Evolutionary conservation across 1,284 basidiomycete species (phyloP).

Genomic region (Austroboletus novae-zelandiae): DNA sequence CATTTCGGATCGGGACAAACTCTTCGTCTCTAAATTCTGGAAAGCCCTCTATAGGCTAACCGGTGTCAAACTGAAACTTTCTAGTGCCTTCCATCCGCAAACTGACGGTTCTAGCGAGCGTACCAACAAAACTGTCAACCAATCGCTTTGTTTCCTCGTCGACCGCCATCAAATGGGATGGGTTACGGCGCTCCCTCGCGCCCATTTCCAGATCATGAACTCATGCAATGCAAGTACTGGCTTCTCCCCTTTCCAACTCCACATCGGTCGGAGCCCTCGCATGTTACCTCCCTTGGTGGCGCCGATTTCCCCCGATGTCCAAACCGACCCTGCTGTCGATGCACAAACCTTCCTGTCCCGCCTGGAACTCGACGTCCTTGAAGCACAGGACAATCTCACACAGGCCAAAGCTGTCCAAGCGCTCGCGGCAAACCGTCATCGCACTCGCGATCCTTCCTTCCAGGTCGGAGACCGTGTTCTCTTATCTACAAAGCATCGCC

Average conservation of each 20-base stretch:
- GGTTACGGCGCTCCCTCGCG: slow-evolving; percentile 33
- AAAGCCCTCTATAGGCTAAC: slow-evolving; percentile 20
- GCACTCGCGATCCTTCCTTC: neutral
- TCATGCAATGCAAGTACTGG: slow-evolving; percentile 32
- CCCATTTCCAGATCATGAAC: slow-evolving; percentile 42
- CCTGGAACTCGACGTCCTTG: neutral
- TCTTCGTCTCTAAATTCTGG: slow-evolving; percentile 32
- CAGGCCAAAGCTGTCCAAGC: neutral
- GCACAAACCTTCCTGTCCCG: neutral
- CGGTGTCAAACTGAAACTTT: slow-evolving; percentile 35
- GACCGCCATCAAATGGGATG: slow-evolving; percentile 44
- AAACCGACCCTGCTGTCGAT: neutral
- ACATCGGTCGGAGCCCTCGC: slow-evolving; percentile 10
- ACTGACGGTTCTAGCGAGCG: slow-evolving; percentile 32
- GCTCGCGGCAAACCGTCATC: neutral
- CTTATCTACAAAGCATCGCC: neutral
- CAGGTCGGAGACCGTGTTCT: neutral
- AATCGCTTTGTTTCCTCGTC: slow-evolving; percentile 37
- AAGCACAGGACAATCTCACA: neutral
- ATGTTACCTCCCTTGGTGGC: neutral
- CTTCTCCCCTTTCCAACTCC: slow-evolving; percentile 36
- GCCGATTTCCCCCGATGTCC: neutral
- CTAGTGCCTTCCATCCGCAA: slow-evolving; percentile 39
- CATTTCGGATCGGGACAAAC: slow-evolving; percentile 25
- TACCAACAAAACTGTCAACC: slow-evolving; percentile 38